Base-by-base conservation (phyloP, 2,329 filamentous ascomycete species). In the Aspergillus amoenus region DNA sequence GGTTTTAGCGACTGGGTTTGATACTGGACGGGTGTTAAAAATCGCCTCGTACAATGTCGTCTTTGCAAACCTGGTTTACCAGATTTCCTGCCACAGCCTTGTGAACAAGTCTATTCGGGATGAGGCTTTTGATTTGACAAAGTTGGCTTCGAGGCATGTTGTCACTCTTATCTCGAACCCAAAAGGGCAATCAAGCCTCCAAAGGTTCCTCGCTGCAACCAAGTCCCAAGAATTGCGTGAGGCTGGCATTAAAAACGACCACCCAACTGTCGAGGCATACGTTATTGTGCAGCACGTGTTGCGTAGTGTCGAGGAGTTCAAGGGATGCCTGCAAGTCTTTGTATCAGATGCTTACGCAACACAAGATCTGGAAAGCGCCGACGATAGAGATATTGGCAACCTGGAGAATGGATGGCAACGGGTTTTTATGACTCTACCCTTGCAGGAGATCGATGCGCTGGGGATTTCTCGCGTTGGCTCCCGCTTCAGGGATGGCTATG, bases 351-450 rank as follows among this genome's bases (percentile, higher is more conserved):
- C 69, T 30, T 73, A 66, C 60, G 70, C 73, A 32, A 54, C 62
- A 39, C 24, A 57, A 42, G 63, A 50, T 69, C 77, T 15, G 72
- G 80, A 52, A 61, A 66, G 44, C 59, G 71, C 13, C 78, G 76
- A 73, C 72, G 40, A 56, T 5, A 61, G 57, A 34, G 64, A 75
- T 43, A 58, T 78, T 18, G 55, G 49, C 3, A 57, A 52, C 27
- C 51, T 78, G 7, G 78, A 80, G 59, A 62, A 57, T 39, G 62
- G 60, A 21, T 80, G 78, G 78, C 66, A 65, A 40, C 71, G 73
- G n/a, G 41, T 84, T 1, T 84, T 85, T 62, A 78, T 75, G 1
- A 63, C 83, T 2, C 72, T 86, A 12, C 84, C 84, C 2, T 74
- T 83, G 15, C 68, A 78, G 7, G 82, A 84, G 58, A 69, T 87